Conservation (phyloP, 352 stramenopile species). For the Vaucheria bursata region DNA sequence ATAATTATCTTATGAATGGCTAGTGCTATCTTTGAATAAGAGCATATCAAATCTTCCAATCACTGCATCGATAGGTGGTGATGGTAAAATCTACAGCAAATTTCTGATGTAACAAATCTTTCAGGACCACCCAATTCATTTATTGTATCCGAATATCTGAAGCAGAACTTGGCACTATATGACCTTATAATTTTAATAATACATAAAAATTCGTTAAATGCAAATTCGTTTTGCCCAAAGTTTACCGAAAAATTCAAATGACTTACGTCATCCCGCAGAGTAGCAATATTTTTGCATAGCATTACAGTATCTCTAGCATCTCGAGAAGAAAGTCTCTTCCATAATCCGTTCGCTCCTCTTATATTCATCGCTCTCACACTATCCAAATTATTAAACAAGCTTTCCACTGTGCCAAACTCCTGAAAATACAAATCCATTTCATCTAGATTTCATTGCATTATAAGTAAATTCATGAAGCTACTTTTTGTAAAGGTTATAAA, state of each 20-base stretch:
- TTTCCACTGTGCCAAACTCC: slow-evolving; percentile 29
- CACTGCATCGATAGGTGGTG: background rate
- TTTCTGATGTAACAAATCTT: too few relatives aligned
- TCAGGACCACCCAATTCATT: too few relatives aligned
- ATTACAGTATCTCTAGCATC: background rate
- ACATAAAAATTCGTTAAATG: too few relatives aligned
- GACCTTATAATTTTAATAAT: background rate
- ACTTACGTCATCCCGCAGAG: slow-evolving; percentile 7
- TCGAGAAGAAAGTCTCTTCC: background rate
- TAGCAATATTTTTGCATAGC: background rate
- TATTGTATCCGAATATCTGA: too few relatives aligned
- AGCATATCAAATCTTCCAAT: background rate
- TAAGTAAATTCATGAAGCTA: too few relatives aligned
- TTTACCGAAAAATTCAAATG: background rate
- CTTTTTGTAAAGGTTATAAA: too few relatives aligned
- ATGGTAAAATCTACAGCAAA: slow-evolving; percentile 2
- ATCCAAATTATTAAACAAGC: slow-evolving; percentile 21
- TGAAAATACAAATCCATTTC: too few relatives aligned
- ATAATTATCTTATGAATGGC: background rate
- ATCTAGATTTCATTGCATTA: too few relatives aligned
- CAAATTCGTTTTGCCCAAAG: too few relatives aligned
- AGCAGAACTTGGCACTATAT: too few relatives aligned
- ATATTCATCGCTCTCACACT: background rate
- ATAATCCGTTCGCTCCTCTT: background rate
- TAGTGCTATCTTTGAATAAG: background rate